Percentiles rank a stretch among this genome's conserved stretches.
These are phyloP conservation scores for Claviceps quebecensis DNA, from an alignment of 2,329 filamentous ascomycete genomes.

Conservation along the genomic window DNA sequence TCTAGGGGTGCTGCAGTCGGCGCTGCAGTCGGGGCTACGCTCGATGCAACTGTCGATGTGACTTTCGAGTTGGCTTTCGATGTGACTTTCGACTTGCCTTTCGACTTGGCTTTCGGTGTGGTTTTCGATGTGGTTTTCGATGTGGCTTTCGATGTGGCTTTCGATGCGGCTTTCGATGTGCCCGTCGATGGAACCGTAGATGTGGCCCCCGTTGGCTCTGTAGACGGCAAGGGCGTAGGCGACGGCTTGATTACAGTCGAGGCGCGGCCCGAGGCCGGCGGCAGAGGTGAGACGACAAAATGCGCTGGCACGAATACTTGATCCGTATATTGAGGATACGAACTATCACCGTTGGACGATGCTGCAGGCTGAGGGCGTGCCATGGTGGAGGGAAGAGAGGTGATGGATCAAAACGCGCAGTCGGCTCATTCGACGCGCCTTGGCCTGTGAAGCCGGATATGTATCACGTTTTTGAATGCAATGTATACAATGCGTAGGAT, in stretches of 20 bases:
- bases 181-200: too few species aligned
- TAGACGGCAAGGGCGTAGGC: slow-evolving; percentile 17
- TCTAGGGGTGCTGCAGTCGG: too few species aligned
- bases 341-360: slow-evolving; percentile 12
- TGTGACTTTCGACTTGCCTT: too few species aligned
- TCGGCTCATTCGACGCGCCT: neutral
- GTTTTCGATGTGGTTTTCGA: too few species aligned
- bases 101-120: too few species aligned
- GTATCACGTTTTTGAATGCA: neutral
- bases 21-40: too few species aligned
- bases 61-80: too few species aligned
- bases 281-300: slow-evolving; percentile 12
- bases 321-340: slow-evolving; percentile 15
- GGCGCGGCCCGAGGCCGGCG: slow-evolving; percentile 9
- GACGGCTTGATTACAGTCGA: slow-evolving; percentile 15
- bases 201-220: slow-evolving; percentile 12
- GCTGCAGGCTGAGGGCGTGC: slow-evolving; percentile 13
- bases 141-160: too few species aligned
- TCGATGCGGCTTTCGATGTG: too few species aligned
- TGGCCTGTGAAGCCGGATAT: neutral
- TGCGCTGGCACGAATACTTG: slow-evolving; percentile 15
- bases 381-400: slow-evolving; percentile 11
- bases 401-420: neutral
- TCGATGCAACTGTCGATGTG: too few species aligned
- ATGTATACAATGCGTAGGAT: neutral